Conservation (phyloP, 805 yeast species). For the Pichia paraexigua region DNA sequence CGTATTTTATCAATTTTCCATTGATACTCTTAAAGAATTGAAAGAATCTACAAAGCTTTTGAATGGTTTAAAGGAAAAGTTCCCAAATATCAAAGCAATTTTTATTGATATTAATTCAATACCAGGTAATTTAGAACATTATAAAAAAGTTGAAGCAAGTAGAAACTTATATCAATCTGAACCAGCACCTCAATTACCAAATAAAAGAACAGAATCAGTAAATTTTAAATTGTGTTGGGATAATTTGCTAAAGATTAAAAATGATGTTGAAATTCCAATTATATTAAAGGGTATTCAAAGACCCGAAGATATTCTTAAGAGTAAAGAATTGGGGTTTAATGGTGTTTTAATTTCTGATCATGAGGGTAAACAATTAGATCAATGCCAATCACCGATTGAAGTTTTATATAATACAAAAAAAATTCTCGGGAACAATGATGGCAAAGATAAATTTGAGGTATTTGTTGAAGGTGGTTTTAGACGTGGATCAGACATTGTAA, state of each 20-base stretch:
- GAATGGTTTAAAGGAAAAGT: conserved; percentile 26
- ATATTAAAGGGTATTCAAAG: conserved; percentile 60
- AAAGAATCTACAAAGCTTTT: conserved; percentile 32
- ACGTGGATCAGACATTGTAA: conserved; percentile 36
- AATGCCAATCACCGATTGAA: conserved; percentile 52
- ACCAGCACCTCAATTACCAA: conserved; percentile 9
- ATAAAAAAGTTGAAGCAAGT: conserved; percentile 63
- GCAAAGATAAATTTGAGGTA: conserved; percentile 44
- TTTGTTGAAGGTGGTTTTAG: conserved; percentile 42
- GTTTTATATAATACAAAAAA: conserved; percentile 45
- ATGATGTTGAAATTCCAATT: conserved; percentile 38
- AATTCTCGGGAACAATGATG: conserved; percentile 21
- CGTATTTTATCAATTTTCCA: conserved; percentile 80
- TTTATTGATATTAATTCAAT: conserved; percentile 87
- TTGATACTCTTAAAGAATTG: conserved; percentile 52
- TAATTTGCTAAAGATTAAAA: conserved; percentile 45
- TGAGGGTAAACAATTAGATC: conserved; percentile 68
- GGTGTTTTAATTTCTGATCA: conserved; percentile 67
- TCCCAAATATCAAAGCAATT: conserved; percentile 59
- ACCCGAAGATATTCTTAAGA: conserved; percentile 54
- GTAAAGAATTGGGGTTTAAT: conserved; percentile 49
- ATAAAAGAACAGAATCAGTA: neutral
- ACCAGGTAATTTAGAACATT: conserved; percentile 79
- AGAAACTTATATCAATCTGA: conserved; percentile 28
- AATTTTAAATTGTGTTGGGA: conserved; percentile 42